Evolutionary conservation across 2,329 filamentous ascomycete genomes (phyloP).

Genomic region (Diplodia corticola): DNA sequence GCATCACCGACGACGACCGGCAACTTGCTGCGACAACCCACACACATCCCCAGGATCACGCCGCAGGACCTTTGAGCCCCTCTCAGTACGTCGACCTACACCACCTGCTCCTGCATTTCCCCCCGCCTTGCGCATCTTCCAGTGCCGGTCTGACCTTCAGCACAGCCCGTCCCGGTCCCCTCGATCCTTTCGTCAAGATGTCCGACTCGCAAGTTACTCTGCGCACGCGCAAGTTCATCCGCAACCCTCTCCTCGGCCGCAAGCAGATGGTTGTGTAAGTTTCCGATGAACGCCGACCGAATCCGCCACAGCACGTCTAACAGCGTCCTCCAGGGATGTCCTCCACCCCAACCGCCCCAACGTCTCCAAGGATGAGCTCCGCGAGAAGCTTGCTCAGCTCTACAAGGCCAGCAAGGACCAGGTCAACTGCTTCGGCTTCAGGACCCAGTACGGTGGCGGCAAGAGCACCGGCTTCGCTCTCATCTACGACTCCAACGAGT

Average conservation of each 20-base stretch:
- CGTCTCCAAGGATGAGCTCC: conserved; percentile 99
- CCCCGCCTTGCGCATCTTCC: background rate
- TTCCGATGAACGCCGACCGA: conserved; percentile 24
- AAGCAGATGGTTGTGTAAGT: conserved; percentile 99
- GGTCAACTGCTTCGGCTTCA: conserved; percentile 96
- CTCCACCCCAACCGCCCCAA: conserved; percentile 98
- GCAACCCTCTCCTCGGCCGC: conserved; percentile 97
- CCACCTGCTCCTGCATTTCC: background rate
- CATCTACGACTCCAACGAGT: conserved; percentile 96
- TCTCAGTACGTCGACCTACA: conserved; percentile 7
- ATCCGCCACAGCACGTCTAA: conserved; percentile 24
- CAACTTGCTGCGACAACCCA: conserved; percentile 23
- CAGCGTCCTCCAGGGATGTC: conserved; percentile 72
- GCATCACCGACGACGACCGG: conserved; percentile 22
- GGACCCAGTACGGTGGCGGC: conserved; percentile 98
- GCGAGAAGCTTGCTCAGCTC: conserved; percentile 86
- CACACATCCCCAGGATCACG: conserved; percentile 20
- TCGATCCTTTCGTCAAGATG: conserved; percentile 62
- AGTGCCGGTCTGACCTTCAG: background rate
- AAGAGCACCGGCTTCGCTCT: conserved; percentile 99
- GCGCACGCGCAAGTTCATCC: conserved; percentile 99
- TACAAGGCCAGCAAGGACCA: conserved; percentile 99
- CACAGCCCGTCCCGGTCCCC: conserved; percentile 19
- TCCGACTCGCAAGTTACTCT: conserved; percentile 66
- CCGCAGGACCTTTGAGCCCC: conserved; percentile 21